These are phyloP conservation scores for Linum tenue DNA, from an alignment of 345 rosid species.

Conservation along the genomic window DNA sequence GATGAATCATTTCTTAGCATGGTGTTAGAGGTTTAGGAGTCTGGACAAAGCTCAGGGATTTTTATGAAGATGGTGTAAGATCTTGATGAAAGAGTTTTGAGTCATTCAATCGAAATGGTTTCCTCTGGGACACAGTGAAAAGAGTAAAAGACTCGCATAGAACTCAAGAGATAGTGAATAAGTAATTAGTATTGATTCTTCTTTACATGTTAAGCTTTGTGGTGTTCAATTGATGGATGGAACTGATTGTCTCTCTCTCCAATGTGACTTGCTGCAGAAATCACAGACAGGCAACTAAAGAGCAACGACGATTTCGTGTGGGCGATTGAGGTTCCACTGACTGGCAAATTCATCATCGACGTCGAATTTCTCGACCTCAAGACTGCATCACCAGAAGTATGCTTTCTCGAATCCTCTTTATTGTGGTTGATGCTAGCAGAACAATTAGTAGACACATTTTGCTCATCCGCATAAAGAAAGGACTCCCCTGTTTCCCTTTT, in stretches of 20 bases:
- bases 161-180: no score
- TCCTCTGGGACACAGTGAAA: no score
- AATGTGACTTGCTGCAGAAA: slow-evolving; percentile 35
- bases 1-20: not conserved
- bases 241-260: not conserved
- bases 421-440: not conserved
- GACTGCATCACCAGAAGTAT: slow-evolving; percentile 54
- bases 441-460: not conserved
- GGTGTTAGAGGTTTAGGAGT: no score
- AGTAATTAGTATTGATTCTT: no score
- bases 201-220: no score
- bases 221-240: not conserved
- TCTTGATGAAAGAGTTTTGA: not conserved
- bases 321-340: slow-evolving; percentile 69
- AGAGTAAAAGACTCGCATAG: no score
- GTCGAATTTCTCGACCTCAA: slow-evolving; percentile 86
- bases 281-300: slow-evolving; percentile 67
- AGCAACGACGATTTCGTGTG: slow-evolving; percentile 71
- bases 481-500: no score
- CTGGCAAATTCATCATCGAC: slow-evolving; percentile 80
- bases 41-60: no score
- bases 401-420: slow-evolving; percentile 14
- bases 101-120: not conserved
- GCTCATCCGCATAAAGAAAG: no score
- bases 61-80: not conserved